These are phyloP conservation scores for Parascedosporium putredinis DNA, from an alignment of 2,329 filamentous ascomycete genomes.

Conservation along the genomic window DNA sequence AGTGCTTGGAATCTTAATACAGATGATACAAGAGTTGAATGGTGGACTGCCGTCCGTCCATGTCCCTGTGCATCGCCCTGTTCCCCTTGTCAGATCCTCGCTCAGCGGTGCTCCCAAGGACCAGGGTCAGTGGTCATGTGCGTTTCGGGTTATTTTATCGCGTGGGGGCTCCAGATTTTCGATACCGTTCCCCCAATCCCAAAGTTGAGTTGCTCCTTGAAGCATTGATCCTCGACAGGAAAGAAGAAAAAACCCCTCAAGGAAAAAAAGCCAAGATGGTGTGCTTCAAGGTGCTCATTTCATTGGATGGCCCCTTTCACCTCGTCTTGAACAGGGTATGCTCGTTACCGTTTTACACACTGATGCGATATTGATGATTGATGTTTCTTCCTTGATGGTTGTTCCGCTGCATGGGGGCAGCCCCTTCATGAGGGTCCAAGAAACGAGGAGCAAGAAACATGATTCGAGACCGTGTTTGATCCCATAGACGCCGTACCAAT, in stretches of 20 bases:
- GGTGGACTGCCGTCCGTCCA: background rate
- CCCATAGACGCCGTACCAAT: too few species aligned
- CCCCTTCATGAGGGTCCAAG: too few species aligned
- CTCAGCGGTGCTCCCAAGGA: background rate
- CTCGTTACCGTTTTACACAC: too few species aligned
- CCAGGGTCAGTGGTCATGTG: conserved; percentile 1
- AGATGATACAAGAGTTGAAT: too few species aligned
- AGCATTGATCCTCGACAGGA: background rate
- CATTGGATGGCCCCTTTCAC: background rate
- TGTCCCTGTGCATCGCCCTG: background rate
- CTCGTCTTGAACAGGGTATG: background rate
- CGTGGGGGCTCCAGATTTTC: background rate
- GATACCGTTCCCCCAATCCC: background rate
- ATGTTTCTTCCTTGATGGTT: too few species aligned
- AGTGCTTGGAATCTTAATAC: too few species aligned
- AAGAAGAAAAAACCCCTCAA: background rate
- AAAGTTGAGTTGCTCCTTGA: background rate
- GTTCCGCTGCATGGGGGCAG: too few species aligned
- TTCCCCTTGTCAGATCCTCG: background rate
- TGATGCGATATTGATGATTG: too few species aligned
- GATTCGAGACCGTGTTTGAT: too few species aligned
- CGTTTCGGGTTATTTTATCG: conserved; percentile 4
- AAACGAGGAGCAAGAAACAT: background rate
- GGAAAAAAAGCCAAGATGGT: background rate
- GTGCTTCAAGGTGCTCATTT: background rate